Conservation (phyloP, 768 basidiomycete species). For the Phanerochaete sordida region DNA sequence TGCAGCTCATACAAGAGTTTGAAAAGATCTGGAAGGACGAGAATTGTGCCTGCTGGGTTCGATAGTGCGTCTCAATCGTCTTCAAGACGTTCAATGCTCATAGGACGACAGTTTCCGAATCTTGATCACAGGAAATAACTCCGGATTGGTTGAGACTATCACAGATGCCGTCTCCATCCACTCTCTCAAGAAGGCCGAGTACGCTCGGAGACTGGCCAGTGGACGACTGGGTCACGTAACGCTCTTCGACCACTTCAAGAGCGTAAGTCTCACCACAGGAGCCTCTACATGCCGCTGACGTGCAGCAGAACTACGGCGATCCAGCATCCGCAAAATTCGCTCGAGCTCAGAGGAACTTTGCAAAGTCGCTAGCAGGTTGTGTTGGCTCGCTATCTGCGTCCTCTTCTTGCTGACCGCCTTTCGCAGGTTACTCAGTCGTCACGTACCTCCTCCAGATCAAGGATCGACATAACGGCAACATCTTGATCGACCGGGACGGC, state of each 20-base stretch:
- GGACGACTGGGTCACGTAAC: conserved; percentile 86
- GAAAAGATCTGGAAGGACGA: conserved; percentile 95
- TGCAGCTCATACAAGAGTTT: conserved; percentile 92
- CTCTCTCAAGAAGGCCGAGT: conserved; percentile 98
- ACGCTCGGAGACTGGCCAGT: conserved; percentile 80
- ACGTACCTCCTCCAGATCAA: conserved; percentile 98
- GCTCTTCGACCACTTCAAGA: conserved; percentile 87
- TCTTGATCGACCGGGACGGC: conserved; percentile 91
- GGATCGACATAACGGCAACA: conserved; percentile 98
- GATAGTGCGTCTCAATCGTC: conserved; percentile 54
- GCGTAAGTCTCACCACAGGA: conserved; percentile 43
- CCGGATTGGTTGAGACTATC: conserved; percentile 96
- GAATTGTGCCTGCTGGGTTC: conserved; percentile 87
- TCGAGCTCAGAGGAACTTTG: conserved; percentile 92
- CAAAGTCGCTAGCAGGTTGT: conserved; percentile 88
- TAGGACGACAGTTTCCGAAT: conserved; percentile 77
- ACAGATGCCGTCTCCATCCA: conserved; percentile 98
- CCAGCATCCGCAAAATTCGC: conserved; percentile 82
- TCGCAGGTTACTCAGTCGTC: conserved; percentile 91
- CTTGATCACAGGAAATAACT: conserved; percentile 87
- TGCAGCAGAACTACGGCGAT: conserved; percentile 79
- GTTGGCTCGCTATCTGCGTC: conserved; percentile 11
- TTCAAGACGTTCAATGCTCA: conserved; percentile 5
- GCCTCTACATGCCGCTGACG: not conserved
- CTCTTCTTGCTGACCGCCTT: too few species aligned